Base-by-base conservation (phyloP, 179 eudicot species). In the Patellifolia procumbens region DNA sequence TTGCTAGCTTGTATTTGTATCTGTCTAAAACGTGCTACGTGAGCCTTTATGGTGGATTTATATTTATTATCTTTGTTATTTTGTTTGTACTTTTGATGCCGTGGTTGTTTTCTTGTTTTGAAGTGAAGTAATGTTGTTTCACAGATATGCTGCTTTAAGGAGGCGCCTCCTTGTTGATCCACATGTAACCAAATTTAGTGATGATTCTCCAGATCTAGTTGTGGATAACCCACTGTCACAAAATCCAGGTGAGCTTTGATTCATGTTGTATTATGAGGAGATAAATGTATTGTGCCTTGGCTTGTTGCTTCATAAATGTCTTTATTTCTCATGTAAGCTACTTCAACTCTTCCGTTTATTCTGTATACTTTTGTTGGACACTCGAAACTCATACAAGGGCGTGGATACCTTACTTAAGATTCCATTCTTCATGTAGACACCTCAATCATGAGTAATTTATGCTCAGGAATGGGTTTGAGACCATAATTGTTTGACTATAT, bases 171-270 rank as follows among this genome's bases (percentile, higher is more conserved):
- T 95, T 60, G 80, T 95, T 82, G 93, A 92, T 81, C 93, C 93
- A 48, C 94, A 86, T 39, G 70, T 88, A 49, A 79, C 85, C 34
- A 93, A 90, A 80, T 86, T 86, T 81, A 90, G 88, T 68, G 84
- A 85, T 64, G 79, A 76, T 77, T 86, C 93, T 75, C 86, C 87
- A 42, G 86, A 91, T 89, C 83, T 85, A 70, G 87, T 81, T 59
- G 86, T 92, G 73, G 97, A 95, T 86, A 93, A 95, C 70, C 99
- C 99, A 15, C 78, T 95, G 32, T 95, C 99, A 28, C 97, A 95
- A 84, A 89, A 87, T 76, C 99, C 99, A 64, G 99, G 99, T 89
- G 71, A 70, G 77, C 32, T 80, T 60, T 73, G 22, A 16, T 48
- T 1, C 13, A 15, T 52, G 74, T 52, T 56, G 64, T 31, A 56